phyloP scores from a whole-genome alignment of 768 basidiomycete genomes.

The Leucocoprinus sp. region DNA sequence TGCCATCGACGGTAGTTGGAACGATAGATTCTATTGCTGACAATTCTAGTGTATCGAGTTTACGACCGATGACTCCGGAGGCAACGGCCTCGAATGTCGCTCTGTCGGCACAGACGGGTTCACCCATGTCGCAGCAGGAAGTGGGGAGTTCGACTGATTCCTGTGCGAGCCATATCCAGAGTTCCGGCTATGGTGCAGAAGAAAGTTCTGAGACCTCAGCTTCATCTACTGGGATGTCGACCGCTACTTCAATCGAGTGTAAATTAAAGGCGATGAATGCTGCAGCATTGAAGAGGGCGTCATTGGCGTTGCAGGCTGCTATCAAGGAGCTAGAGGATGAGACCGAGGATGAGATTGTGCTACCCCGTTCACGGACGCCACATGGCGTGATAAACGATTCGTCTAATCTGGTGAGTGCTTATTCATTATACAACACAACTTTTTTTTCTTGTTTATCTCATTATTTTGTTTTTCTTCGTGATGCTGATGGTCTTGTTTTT shows the following conservation, averaged over 20 bases:
- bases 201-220: conserved; percentile 15
- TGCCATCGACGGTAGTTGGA: conserved; percentile 28
- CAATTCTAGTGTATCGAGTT: conserved; percentile 18
- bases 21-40: conserved; percentile 35
- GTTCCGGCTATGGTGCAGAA: conserved; percentile 26
- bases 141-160: background rate
- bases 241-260: conserved; percentile 31
- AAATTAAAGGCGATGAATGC: conserved; percentile 43
- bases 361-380: conserved; percentile 53
- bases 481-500: background rate
- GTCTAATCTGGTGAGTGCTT: conserved; percentile 23
- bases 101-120: conserved; percentile 32
- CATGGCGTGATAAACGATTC: conserved; percentile 28
- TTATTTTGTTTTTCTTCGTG: background rate
- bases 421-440: background rate
- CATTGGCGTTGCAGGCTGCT: conserved; percentile 65
- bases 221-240: conserved; percentile 7
- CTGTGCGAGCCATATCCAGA: background rate
- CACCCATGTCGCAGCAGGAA: conserved; percentile 24
- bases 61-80: conserved; percentile 52
- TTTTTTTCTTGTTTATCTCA: background rate
- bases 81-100: conserved; percentile 26
- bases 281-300: conserved; percentile 51
- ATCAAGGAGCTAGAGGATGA: conserved; percentile 76
- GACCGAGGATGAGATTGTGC: conserved; percentile 67